Conservation (phyloP, 495 filamentous ascomycete species). For the Podospora anserina region DNA sequence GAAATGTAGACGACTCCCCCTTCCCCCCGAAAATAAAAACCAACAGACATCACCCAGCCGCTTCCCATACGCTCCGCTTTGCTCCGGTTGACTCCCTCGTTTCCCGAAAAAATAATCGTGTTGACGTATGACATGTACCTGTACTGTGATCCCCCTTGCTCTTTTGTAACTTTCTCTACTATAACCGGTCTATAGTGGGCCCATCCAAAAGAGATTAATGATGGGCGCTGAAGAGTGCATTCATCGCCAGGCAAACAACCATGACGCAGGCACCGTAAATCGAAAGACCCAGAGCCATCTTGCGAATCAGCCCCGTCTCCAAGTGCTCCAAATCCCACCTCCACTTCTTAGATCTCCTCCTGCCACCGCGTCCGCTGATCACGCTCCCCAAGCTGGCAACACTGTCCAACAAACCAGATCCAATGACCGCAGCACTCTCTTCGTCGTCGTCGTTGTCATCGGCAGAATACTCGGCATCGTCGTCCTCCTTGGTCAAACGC, state of each 20-base stretch:
- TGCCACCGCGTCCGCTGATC: slow-evolving; percentile 30
- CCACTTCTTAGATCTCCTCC: slow-evolving; percentile 36
- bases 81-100: neutral
- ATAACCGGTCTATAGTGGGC: neutral
- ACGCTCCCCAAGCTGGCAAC: slow-evolving; percentile 46
- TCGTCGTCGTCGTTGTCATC: slow-evolving; percentile 48
- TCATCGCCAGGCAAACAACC: slow-evolving; percentile 80
- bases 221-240: slow-evolving; percentile 42
- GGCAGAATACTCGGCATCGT: slow-evolving; percentile 54
- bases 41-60: neutral
- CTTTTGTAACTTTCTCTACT: neutral
- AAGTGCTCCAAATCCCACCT: slow-evolving; percentile 51
- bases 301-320: slow-evolving; percentile 59
- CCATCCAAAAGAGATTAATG: slow-evolving; percentile 4
- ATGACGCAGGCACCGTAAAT: slow-evolving; percentile 86
- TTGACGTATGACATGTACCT: neutral
- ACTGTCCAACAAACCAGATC: slow-evolving; percentile 47
- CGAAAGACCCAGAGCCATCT: slow-evolving; percentile 68
- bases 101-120: neutral
- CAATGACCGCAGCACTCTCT: slow-evolving; percentile 30
- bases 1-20: neutral
- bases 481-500: slow-evolving; percentile 82
- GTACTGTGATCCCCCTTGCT: neutral
- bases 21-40: neutral
- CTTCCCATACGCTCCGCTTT: neutral